Evolutionary conservation across 345 rosid genomes (phyloP).

Genomic region (Lenwebbia sp.): DNA sequence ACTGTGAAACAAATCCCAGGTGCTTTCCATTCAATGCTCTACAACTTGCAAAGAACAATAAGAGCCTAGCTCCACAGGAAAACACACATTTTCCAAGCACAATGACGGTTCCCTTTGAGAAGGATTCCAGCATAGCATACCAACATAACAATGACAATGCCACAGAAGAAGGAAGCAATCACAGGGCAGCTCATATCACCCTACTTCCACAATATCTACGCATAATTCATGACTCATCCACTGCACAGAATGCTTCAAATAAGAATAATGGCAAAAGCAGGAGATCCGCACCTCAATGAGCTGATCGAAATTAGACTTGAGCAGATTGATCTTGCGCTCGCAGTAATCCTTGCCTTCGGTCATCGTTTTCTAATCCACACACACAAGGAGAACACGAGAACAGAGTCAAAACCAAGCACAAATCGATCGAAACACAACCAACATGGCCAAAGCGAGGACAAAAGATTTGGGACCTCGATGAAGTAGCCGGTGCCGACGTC

Average conservation of each 20-base stretch:
- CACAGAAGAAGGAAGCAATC: neutral
- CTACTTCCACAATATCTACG: neutral
- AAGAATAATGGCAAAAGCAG: neutral
- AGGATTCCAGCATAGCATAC: neutral
- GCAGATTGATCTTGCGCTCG: constrained; percentile 83
- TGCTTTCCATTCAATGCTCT: neutral
- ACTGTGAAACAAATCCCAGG: neutral
- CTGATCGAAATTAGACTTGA: constrained; percentile 90
- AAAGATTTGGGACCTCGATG: constrained; percentile 53
- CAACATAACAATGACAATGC: neutral
- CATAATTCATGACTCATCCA: neutral
- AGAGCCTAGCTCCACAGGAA: neutral
- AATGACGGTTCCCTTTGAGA: neutral
- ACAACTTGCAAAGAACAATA: neutral
- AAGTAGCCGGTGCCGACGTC: constrained; percentile 98
- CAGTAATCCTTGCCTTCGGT: constrained; percentile 85
- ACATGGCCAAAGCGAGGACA: neutral
- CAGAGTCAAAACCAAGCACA: neutral
- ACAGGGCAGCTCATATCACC: neutral
- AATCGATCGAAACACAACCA: neutral
- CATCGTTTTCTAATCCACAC: constrained; percentile 74
- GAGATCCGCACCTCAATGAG: constrained; percentile 65
- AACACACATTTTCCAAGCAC: neutral
- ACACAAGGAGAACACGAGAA: neutral
- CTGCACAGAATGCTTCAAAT: neutral